phyloP scores from a whole-genome alignment of 805 yeast genomes.

The Lipomyces spencermartinsiae region DNA sequence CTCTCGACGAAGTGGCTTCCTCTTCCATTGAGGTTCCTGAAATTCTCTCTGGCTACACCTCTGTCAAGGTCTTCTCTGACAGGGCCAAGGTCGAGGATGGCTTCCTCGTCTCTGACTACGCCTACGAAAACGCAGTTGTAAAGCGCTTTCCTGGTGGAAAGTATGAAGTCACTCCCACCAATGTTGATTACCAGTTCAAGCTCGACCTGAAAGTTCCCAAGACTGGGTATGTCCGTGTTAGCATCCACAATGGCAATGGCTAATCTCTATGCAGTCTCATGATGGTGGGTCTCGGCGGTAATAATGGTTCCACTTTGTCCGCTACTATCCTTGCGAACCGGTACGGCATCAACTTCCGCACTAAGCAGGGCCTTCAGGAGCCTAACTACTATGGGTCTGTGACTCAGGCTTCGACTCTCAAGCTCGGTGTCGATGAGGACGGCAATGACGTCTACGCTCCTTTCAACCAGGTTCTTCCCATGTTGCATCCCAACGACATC shows the following conservation, averaged over 20 bases:
- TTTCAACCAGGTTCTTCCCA: conserved; percentile 85
- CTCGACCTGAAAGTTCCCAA: conserved; percentile 82
- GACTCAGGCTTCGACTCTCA: conserved; percentile 88
- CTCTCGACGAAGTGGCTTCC: conserved; percentile 39
- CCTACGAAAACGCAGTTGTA: conserved; percentile 69
- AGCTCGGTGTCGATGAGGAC: conserved; percentile 80
- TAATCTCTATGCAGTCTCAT: conserved; percentile 55
- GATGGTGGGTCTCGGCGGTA: conserved; percentile 96
- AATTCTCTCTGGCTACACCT: conserved; percentile 49
- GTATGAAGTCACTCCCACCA: conserved; percentile 70
- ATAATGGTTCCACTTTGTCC: conserved; percentile 90
- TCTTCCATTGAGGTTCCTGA: conserved; percentile 43
- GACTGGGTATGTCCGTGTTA: conserved; percentile 53
- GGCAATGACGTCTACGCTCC: conserved; percentile 93
- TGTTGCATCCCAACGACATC: conserved; percentile 88
- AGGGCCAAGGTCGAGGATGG: conserved; percentile 56
- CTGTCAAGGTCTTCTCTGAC: conserved; percentile 61
- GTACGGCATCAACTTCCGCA: conserved; percentile 75
- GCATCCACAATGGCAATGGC: background rate
- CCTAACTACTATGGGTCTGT: conserved; percentile 94
- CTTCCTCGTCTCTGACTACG: conserved; percentile 61
- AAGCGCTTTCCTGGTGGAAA: conserved; percentile 41
- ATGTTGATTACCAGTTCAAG: conserved; percentile 81
- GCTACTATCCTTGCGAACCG: conserved; percentile 88
- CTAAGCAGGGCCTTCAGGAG: conserved; percentile 75